A percentile compares a stretch with the other conserved stretches of the same genome.
Conservation (phyloP, 306 rosid genomes). For the Carpinus fangiana region DNA sequence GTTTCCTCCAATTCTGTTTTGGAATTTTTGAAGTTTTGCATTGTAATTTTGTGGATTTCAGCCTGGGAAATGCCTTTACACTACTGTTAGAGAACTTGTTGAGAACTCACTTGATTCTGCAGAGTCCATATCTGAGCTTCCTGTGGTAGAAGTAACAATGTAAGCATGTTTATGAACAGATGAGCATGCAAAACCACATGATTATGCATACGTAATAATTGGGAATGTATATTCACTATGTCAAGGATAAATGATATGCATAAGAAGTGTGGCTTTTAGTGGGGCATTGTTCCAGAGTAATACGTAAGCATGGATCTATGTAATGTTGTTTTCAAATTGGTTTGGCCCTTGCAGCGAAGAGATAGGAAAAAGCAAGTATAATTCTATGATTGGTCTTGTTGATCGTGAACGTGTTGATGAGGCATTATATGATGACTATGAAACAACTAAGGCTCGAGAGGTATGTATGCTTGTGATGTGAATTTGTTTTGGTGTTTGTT, state of each 20-base stretch:
- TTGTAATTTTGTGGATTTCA: conserved; percentile 43
- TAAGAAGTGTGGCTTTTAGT: not conserved
- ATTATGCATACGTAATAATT: not conserved
- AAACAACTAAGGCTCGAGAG: conserved; percentile 90
- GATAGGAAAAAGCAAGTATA: conserved; percentile 80
- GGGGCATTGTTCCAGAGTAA: not conserved
- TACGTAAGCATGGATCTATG: conserved; percentile 7
- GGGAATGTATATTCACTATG: not conserved
- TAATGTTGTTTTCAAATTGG: not conserved
- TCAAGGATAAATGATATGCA: not conserved
- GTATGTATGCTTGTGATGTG: conserved; percentile 38
- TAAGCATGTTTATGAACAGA: conserved; percentile 35
- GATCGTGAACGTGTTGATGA: conserved; percentile 88
- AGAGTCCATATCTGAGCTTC: conserved; percentile 90
- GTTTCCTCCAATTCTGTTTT: not conserved
- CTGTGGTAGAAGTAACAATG: conserved; percentile 84
- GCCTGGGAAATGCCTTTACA: conserved; percentile 90
- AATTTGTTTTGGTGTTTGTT: not conserved
- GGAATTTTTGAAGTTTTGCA: not conserved
- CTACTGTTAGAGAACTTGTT: conserved; percentile 90
- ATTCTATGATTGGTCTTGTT: conserved; percentile 94
- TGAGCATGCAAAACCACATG: not conserved
- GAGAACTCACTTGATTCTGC: conserved; percentile 93
- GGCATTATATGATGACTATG: conserved; percentile 78
- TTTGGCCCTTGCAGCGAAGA: conserved; percentile 66